phyloP scores from a whole-genome alignment of 1,284 basidiomycete species.

The Cerioporus squamosus region DNA sequence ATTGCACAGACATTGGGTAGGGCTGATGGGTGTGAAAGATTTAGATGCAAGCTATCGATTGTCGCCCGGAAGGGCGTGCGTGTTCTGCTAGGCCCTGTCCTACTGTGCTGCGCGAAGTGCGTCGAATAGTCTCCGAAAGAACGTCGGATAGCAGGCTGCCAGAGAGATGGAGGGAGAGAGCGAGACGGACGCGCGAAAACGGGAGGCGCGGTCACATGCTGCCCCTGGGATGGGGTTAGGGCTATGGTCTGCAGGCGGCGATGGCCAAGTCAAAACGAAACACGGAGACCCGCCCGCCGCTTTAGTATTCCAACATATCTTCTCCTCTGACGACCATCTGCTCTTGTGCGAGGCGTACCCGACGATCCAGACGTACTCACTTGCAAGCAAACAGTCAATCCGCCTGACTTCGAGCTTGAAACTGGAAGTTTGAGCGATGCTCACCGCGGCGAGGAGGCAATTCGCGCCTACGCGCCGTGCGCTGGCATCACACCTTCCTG shows the following conservation, averaged over 20 bases:
- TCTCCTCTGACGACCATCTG: not conserved
- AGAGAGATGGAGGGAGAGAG: not conserved
- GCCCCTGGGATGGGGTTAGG: not conserved
- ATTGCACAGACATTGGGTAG: slow-evolving; percentile 1
- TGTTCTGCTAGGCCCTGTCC: not conserved
- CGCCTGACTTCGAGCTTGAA: not conserved
- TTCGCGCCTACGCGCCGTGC: not conserved
- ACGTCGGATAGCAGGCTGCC: not conserved
- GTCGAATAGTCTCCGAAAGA: no score
- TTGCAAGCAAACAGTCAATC: not conserved
- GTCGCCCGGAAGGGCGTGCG: not conserved
- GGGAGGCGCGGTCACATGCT: slow-evolving; percentile 22
- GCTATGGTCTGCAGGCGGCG: slow-evolving; percentile 9
- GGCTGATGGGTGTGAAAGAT: slow-evolving; percentile 1
- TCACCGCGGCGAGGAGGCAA: not conserved
- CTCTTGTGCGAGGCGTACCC: not conserved
- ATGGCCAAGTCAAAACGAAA: not conserved
- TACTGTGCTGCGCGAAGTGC: not conserved
- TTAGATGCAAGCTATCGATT: not conserved
- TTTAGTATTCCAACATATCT: not conserved
- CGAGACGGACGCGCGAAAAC: slow-evolving; percentile 7
- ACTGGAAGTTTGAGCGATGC: not conserved
- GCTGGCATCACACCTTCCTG: not conserved
- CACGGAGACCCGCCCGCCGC: not conserved
- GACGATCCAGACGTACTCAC: not conserved